A percentile compares a stretch with the other conserved stretches of the same genome.
Evolutionary conservation across 805 yeast genomes (phyloP).

Genomic region (Candida caryicola): DNA sequence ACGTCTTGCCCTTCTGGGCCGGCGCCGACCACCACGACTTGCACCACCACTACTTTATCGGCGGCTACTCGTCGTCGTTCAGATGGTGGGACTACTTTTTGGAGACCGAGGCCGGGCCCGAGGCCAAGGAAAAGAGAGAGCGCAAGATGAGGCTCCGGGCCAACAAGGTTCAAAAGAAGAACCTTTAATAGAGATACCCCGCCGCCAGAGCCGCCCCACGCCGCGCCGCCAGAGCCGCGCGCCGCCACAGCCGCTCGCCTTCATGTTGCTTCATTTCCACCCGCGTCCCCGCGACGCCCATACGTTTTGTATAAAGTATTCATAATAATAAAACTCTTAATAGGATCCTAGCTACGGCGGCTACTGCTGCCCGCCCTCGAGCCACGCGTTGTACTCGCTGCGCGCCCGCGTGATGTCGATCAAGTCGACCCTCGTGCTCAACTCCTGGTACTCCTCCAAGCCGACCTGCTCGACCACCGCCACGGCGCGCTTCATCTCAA

Average conservation of each 20-base stretch:
- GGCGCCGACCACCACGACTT: slow-evolving; percentile 98
- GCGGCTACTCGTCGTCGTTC: slow-evolving; percentile 91
- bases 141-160: slow-evolving; percentile 55
- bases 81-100: slow-evolving; percentile 92
- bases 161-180: slow-evolving; percentile 33
- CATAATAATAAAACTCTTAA: not conserved
- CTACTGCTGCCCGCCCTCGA: slow-evolving; percentile 6
- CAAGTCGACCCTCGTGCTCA: slow-evolving; percentile 52
- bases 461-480: slow-evolving; percentile 48
- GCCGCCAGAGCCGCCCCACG: too few species aligned
- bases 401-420: slow-evolving; percentile 49
- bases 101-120: slow-evolving; percentile 87
- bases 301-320: not conserved
- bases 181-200: slow-evolving; percentile 5
- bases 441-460: slow-evolving; percentile 41
- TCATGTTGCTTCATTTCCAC: not conserved
- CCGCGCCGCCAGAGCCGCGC: not conserved
- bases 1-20: slow-evolving; percentile 94
- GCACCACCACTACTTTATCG: slow-evolving; percentile 94
- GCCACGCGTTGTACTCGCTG: slow-evolving; percentile 40
- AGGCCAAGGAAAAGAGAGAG: slow-evolving; percentile 75
- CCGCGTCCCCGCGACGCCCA: not conserved
- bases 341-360: not conserved
- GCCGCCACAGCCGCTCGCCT: not conserved
- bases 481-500: slow-evolving; percentile 46